These are phyloP conservation scores for Isabelozyma heimii DNA, from an alignment of 805 yeast genomes.

Conservation along the genomic window DNA sequence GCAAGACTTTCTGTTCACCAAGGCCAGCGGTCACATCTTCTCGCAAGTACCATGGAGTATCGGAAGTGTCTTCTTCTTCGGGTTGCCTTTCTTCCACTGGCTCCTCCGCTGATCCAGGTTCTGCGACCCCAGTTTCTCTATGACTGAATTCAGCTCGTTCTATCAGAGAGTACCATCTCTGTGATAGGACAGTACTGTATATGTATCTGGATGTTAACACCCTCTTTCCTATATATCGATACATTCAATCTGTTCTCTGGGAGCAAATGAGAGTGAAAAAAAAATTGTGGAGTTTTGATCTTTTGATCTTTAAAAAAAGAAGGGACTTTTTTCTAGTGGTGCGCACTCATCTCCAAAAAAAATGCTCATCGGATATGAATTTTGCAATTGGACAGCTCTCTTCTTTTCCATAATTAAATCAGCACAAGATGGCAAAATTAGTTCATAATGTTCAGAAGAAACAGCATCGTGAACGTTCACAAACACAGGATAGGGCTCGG, in stretches of 20 bases:
- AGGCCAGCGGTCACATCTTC: constrained; percentile 35
- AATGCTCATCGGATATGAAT: not conserved
- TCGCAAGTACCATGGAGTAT: constrained; percentile 62
- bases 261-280: not conserved
- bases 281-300: not conserved
- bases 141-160: not conserved
- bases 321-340: not conserved
- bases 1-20: constrained; percentile 15
- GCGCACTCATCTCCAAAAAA: not conserved
- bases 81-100: too few species aligned
- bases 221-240: not conserved
- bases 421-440: constrained; percentile 59
- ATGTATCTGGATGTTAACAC: not conserved
- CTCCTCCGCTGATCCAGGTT: not conserved
- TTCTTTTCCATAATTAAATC: not conserved
- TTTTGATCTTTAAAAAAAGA: not conserved
- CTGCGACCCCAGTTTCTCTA: not conserved
- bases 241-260: not conserved
- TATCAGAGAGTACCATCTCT: not conserved
- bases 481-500: constrained; percentile 67
- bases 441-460: constrained; percentile 93
- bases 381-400: not conserved
- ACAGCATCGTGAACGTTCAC: constrained; percentile 94
- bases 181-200: not conserved
- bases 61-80: not conserved